Base-by-base conservation (phyloP, 148 eudicot species). In the Agrostemma githago region DNA sequence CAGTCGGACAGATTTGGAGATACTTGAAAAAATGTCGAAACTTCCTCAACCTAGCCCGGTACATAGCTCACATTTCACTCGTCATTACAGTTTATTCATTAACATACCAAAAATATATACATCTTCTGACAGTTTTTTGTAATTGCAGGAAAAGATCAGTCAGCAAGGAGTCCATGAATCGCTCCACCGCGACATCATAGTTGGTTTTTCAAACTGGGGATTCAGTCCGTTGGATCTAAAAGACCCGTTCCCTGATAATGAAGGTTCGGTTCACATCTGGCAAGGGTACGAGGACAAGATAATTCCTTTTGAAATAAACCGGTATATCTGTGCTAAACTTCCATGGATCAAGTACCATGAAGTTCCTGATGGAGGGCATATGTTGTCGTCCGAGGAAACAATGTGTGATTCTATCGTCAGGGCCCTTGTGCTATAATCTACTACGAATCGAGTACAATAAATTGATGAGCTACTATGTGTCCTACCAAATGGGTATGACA, bases 271-370 rank as follows among this genome's bases (percentile, higher is more conserved):
- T 51, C 56, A 51, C 56, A 10, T 51, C 11, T 51, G 56, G 56
- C 56, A 51, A 51, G 56, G 56, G 11, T 10, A 51, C 56, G 56
- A 51, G 2, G 56, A 51, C 56, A 51, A 51, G 14, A 51, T 51
- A 51, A 51, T 51, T 51, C 56, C 56, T 51, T 11, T 10, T 2
- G 56, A 51, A 12, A 51, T 51, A 15, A 51, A 51, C 16, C 56
- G 56, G 56, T 51, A 1, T 51, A 75, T 82, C 62, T 39, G 76
- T 12, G 79, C 72, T 26, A 78, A 79, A 71, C 74, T 82, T 72
- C 74, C 37, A 1, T 82, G 84, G 84, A 82, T 82, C 46, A 75
- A 82, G 75, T 82, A 82, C 42, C 79, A 79, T 75, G 84, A 82
- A 79, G 77, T 82, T 41, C 60, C 82, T 62, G 76, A 79, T 61